Base-by-base conservation (phyloP, 176 grass and related monocot genomes). In the Raddia guianensis region DNA sequence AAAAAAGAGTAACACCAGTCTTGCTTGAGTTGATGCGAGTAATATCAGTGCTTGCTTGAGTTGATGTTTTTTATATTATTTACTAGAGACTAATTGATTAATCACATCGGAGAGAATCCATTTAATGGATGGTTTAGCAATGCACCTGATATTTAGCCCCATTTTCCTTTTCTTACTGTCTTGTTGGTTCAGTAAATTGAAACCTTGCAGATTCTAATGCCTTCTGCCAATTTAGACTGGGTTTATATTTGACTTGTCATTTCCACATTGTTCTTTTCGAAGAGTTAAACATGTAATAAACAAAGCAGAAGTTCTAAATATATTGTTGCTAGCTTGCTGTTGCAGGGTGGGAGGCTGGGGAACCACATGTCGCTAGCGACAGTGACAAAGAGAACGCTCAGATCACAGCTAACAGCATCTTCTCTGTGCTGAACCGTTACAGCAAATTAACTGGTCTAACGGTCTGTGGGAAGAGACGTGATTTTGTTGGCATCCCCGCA, bases 361-460 rank as follows among this genome's bases (percentile, higher is more conserved):
- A 99, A 74, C 84, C 85, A 0, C 68, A 84, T 40, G 80, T 86
- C 66, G 88, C 92, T 60, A 87, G 84, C 5, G 84, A 71, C 34
- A 66, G 76, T 46, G 96, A 99, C 72, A 95, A 90, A 72, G 96
- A 93, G 73, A 88, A 72, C 58, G 96, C 90, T 32, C 20, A 76
- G 58, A 91, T 66, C 76, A 90, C 76, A 16, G 89, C 82, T 56
- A 93, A 77, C 42, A 90, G n/a, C 66, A 88, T 99, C 72, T 85
- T 99, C 72, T 91, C 82, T 20, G 67, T 68, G 5, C 76, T 99
- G 47, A 93, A 89, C 55, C 79, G 84, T 19, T 95, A 86, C 59
- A 95, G 87, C 75, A 93, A 95, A 81, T 52, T 95, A 42, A 93
- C 90, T 51, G 96, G 93, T 77, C 70, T 89, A 75, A 89, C 93